Conservation (phyloP, 345 rosid genomes). For the Cardamine resedifolia region DNA sequence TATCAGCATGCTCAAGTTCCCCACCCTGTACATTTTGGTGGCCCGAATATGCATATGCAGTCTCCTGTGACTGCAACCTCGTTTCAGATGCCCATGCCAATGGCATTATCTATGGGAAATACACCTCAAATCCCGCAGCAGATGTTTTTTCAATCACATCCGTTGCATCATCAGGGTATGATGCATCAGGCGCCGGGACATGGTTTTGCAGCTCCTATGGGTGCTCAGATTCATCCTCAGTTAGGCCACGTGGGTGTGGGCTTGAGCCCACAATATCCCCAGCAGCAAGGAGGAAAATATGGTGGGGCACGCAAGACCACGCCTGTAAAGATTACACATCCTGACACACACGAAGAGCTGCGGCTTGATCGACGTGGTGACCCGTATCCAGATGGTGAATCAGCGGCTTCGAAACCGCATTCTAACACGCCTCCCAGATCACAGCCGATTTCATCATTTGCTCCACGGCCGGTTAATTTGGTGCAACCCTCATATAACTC, state of each 20-base stretch:
- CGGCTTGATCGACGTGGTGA: slow-evolving; percentile 78
- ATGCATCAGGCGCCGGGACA: slow-evolving; percentile 85
- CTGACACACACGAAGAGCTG: slow-evolving; percentile 91
- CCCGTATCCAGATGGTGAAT: slow-evolving; percentile 52
- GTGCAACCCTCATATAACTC: slow-evolving; percentile 48
- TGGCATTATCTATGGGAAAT: slow-evolving; percentile 68
- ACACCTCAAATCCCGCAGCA: slow-evolving; percentile 68
- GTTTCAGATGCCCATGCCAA: slow-evolving; percentile 70
- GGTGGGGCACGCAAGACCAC: slow-evolving; percentile 61
- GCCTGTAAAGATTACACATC: slow-evolving; percentile 86
- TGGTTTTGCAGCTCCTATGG: slow-evolving; percentile 61
- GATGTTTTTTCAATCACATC: slow-evolving; percentile 64
- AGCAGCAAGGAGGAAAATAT: slow-evolving; percentile 76
- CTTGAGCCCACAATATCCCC: slow-evolving; percentile 59
- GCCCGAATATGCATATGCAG: slow-evolving; percentile 71
- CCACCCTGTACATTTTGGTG: slow-evolving; percentile 58
- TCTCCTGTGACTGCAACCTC: slow-evolving; percentile 62
- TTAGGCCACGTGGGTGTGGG: slow-evolving; percentile 71
- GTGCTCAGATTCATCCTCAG: slow-evolving; percentile 63
- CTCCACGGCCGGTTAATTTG: slow-evolving; percentile 53
- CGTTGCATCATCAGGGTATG: slow-evolving; percentile 75
- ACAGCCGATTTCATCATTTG: slow-evolving; percentile 60
- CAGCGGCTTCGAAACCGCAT: slow-evolving; percentile 59
- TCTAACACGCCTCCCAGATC: slow-evolving; percentile 62
- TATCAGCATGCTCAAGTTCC: slow-evolving; percentile 72